A percentile compares a stretch with the other conserved stretches of the same genome.
These are phyloP conservation scores for Akanthomyces dipterigenus DNA, from an alignment of 2,329 filamentous ascomycete species.

Conservation along the genomic window DNA sequence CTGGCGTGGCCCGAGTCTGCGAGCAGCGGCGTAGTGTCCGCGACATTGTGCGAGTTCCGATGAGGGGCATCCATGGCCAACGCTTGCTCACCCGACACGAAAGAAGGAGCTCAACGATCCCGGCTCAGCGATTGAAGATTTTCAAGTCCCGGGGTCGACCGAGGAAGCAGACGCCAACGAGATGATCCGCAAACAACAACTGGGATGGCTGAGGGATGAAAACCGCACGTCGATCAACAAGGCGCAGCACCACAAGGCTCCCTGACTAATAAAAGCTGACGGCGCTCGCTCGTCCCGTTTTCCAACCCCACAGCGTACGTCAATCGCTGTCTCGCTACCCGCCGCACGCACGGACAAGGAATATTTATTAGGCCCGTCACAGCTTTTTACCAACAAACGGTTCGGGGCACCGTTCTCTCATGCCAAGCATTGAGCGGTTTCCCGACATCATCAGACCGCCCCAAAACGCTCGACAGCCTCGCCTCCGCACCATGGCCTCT, in stretches of 20 bases:
- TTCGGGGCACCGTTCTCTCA: neutral
- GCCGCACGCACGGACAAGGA: neutral
- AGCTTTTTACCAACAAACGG: neutral
- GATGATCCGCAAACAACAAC: neutral
- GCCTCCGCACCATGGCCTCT: neutral
- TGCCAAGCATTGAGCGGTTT: neutral
- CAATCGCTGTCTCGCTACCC: too few species aligned
- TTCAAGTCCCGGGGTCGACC: neutral
- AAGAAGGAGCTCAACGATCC: neutral
- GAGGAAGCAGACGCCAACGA: neutral
- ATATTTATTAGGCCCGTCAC: neutral
- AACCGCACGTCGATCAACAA: neutral
- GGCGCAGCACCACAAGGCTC: slow-evolving; percentile 6
- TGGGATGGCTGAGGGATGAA: neutral
- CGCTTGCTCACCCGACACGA: neutral
- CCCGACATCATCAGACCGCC: neutral
- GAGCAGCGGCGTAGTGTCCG: slow-evolving; percentile 6
- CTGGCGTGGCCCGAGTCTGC: neutral
- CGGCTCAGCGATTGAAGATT: neutral
- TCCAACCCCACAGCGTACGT: neutral
- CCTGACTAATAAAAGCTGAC: neutral
- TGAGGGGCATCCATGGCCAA: neutral
- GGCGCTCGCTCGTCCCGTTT: neutral
- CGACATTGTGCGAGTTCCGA: neutral
- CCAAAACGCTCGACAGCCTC: too few species aligned